Evolutionary conservation across 2,329 filamentous ascomycete species (phyloP).

Genomic region (Fusarium subglutinans): DNA sequence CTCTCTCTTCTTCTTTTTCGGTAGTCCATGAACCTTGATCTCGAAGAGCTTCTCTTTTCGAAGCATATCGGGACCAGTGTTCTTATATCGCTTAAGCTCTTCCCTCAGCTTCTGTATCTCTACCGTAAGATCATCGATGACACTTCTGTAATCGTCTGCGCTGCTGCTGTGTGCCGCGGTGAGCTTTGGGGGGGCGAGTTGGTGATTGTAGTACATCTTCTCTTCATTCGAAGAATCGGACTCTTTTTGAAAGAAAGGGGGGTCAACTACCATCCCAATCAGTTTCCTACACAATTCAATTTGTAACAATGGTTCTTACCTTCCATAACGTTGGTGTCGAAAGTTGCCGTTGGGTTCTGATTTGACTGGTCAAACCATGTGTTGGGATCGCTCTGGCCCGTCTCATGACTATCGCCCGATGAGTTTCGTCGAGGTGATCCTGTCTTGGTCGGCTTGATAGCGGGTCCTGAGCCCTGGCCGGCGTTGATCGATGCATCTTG

Average conservation of each 20-base stretch:
- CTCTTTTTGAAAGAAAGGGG: constrained; percentile 65
- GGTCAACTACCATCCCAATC: constrained; percentile 52
- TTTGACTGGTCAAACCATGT: constrained; percentile 66
- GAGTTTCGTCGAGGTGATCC: constrained; percentile 51
- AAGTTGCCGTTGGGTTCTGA: constrained; percentile 55
- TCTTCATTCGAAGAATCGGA: constrained; percentile 63
- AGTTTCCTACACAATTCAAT: not conserved
- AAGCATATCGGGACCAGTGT: constrained; percentile 70
- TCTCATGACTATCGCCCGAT: constrained; percentile 60
- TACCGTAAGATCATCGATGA: constrained; percentile 88
- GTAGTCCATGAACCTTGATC: constrained; percentile 79
- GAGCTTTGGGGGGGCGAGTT: constrained; percentile 43
- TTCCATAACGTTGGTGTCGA: constrained; percentile 59
- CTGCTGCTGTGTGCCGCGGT: constrained; percentile 63
- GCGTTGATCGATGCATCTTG: constrained; percentile 52
- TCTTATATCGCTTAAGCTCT: constrained; percentile 76
- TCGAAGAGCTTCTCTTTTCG: constrained; percentile 84
- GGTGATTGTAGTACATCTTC: constrained; percentile 38
- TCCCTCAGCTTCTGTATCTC: constrained; percentile 83
- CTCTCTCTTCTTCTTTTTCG: constrained; percentile 77
- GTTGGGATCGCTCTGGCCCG: constrained; percentile 59
- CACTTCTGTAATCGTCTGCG: constrained; percentile 79
- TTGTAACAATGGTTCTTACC: constrained; percentile 43
- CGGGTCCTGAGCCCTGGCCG: constrained; percentile 37
- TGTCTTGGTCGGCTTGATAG: constrained; percentile 23